phyloP scores from a whole-genome alignment of 78 protist species.

The Kipferlia bialata region DNA sequence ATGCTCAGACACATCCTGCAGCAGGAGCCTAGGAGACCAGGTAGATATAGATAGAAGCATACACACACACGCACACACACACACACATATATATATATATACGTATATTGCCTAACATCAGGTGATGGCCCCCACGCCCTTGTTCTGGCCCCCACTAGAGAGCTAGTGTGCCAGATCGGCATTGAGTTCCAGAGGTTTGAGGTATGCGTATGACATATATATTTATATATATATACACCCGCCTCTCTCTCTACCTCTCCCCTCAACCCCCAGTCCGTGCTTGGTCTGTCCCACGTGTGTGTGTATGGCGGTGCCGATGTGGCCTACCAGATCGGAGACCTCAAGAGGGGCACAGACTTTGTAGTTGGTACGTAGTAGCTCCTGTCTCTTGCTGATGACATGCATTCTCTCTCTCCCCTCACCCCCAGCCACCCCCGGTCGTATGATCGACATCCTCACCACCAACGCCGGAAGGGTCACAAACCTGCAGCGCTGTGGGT shows the following conservation, averaged over 20 bases:
- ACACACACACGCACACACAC: too few relatives aligned
- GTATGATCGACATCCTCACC: conserved; percentile 88
- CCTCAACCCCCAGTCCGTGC: conserved; percentile 15
- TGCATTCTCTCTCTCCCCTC: too few relatives aligned
- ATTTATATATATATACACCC: too few relatives aligned
- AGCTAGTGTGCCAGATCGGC: conserved; percentile 78
- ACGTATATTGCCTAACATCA: conserved; percentile 64
- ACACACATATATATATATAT: too few relatives aligned
- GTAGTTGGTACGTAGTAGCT: too few relatives aligned
- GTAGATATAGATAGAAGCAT: too few relatives aligned
- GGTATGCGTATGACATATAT: conserved; percentile 19
- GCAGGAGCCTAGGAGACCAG: too few relatives aligned
- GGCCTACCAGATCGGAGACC: conserved; percentile 78
- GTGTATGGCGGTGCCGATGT: conserved; percentile 85
- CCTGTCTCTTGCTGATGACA: too few relatives aligned
- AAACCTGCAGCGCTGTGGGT: conserved; percentile 69
- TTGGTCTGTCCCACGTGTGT: conserved; percentile 35
- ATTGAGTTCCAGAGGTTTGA: conserved; percentile 53
- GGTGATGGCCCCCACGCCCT: conserved; percentile 80
- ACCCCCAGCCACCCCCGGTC: conserved; percentile 98
- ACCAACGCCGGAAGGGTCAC: conserved; percentile 66
- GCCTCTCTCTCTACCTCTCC: conserved; percentile 11
- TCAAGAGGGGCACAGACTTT: conserved; percentile 76
- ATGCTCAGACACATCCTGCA: conserved; percentile 62
- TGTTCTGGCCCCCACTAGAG: conserved; percentile 89